Evolutionary conservation across 805 yeast genomes (phyloP), one percentile per base, ranked within the genome.

Genomic region (Metschnikowia dekortorum): DNA sequence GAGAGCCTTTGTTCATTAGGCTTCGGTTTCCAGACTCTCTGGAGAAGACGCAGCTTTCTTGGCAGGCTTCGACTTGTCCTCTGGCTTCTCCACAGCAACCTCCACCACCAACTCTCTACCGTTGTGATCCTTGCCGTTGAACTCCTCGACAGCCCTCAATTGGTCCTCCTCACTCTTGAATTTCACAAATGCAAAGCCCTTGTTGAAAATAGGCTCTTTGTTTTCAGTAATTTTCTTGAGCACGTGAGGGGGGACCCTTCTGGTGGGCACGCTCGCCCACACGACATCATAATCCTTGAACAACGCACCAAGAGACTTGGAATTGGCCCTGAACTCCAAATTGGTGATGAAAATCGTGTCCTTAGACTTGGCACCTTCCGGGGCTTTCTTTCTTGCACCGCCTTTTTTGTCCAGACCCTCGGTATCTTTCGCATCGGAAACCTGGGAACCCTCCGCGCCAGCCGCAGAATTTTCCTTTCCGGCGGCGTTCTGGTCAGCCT

Each of bases 61-160:
- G 8, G 11, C 34, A 4, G 42, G 29, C 37, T 44, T 35, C 26
- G 14, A n/a, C 39, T 34, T 29, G 4, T 32, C 14, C 29, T 13
- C 48, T 13, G 42, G 71, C 9, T 83, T 73, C 60, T 84, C 88
- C 54, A 87, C 78, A 18, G 96, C 96, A 58, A 84, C 78, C 56
- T 84, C 85, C 52, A 86, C 89, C 42, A 78, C 70, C 51, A 90
- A 70, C 45, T 74, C 75, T 65, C 87, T 80, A 46, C 86, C 96
- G 53, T 81, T 80, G 58, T 85, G 70, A 47, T 75, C 78, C 32
- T 39, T 76, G 47, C 89, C 95, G 55, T 85, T 78, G 66, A 83
- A 83, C 61, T 81, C 80, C 35, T 75, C 81, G 53, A 88, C 80
- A n/a, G 96, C 96, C 63, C 74, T 71, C 61, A 78, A 69, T 61